Evolutionary conservation across 768 basidiomycete species (phyloP).

Genomic region (Tricholoma furcatifolium): DNA sequence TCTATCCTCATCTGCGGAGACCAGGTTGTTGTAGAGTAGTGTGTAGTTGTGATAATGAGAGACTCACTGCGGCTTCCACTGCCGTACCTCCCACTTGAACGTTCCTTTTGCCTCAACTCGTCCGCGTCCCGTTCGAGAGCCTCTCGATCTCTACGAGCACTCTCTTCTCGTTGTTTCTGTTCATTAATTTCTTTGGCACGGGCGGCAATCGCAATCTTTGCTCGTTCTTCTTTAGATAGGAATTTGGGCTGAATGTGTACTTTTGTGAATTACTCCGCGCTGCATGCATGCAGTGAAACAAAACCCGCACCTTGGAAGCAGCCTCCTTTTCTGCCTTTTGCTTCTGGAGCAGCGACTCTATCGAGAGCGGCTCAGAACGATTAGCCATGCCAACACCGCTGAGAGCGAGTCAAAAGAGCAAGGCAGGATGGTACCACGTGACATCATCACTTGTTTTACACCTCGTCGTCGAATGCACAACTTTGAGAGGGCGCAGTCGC

Average conservation of each 20-base stretch:
- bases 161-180: conserved; percentile 67
- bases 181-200: conserved; percentile 80
- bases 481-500: conserved; percentile 37
- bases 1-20: conserved; percentile 49
- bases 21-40: conserved; percentile 11
- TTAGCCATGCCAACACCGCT: conserved; percentile 23
- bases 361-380: conserved; percentile 76
- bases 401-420: neutral
- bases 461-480: conserved; percentile 3
- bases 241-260: conserved; percentile 83
- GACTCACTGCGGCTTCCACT: conserved; percentile 31
- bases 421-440: conserved; percentile 2
- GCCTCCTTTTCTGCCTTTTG: conserved; percentile 90
- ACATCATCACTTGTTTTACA: neutral
- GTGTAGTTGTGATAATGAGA: conserved; percentile 2
- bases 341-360: conserved; percentile 82
- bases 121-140: conserved; percentile 76
- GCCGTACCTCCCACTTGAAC: conserved; percentile 39
- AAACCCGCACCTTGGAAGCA: conserved; percentile 70
- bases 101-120: conserved; percentile 54
- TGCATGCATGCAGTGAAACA: no score
- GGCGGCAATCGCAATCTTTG: conserved; percentile 83
- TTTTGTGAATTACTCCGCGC: no score
- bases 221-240: conserved; percentile 89
- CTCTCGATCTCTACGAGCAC: conserved; percentile 59